These are phyloP conservation scores for Tilletia indica DNA, from an alignment of 1,284 basidiomycete genomes.

Conservation along the genomic window DNA sequence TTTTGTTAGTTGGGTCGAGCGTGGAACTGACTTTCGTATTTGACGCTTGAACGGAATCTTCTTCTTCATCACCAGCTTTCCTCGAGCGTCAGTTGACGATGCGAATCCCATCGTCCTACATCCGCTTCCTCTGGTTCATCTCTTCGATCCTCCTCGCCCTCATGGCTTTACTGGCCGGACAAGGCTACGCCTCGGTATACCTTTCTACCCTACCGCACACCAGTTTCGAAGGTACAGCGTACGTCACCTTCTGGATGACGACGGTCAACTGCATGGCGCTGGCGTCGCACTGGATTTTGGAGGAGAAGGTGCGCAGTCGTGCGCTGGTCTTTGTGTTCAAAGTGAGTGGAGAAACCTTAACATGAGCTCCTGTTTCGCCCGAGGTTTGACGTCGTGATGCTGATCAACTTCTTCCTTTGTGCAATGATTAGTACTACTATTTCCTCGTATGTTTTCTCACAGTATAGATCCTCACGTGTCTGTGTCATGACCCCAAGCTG, in stretches of 20 bases:
- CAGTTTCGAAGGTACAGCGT: constrained; percentile 62
- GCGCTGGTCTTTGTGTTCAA: constrained; percentile 63
- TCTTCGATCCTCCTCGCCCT: constrained; percentile 60
- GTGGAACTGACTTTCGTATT: neutral
- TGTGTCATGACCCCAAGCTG: neutral
- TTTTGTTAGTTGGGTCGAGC: neutral
- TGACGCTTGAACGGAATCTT: neutral
- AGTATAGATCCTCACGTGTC: neutral
- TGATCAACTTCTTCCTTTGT: neutral
- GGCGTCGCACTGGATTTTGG: constrained; percentile 61
- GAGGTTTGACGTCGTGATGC: neutral
- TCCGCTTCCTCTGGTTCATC: constrained; percentile 64
- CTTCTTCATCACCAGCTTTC: constrained; percentile 46
- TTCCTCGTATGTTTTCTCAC: constrained; percentile 37
- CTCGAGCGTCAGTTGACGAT: constrained; percentile 58
- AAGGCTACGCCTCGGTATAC: constrained; percentile 63
- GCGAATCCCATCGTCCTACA: constrained; percentile 62
- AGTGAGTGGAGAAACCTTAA: constrained; percentile 17
- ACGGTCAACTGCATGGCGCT: constrained; percentile 61
- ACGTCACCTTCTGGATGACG: constrained; percentile 63
- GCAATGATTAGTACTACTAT: constrained; percentile 48
- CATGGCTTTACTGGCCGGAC: constrained; percentile 63
- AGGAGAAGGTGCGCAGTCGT: constrained; percentile 60
- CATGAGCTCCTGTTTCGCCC: no score
- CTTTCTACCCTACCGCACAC: constrained; percentile 63